Evolutionary conservation across 139 green algal genomes (phyloP).

Genomic region (Chlorella sp.): DNA sequence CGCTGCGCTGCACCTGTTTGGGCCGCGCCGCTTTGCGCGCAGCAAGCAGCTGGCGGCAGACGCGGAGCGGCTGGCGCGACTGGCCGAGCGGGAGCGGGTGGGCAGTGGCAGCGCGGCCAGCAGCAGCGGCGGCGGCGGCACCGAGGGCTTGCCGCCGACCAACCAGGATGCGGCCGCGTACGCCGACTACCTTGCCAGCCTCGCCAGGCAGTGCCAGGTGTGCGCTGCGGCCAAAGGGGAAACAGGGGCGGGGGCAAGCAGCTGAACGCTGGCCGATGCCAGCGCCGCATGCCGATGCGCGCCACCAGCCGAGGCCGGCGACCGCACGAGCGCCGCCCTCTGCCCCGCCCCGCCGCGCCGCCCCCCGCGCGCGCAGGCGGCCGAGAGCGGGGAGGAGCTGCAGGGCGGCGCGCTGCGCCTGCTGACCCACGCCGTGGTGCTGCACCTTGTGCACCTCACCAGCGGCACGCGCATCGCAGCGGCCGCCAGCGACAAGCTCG

Average conservation of each 20-base stretch:
- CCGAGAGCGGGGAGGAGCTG: neutral
- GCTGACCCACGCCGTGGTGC: slow-evolving; percentile 28
- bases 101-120: neutral
- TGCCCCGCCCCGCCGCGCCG: neutral
- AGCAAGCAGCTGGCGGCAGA: neutral
- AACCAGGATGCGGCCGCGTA: slow-evolving; percentile 12
- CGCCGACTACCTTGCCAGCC: slow-evolving; percentile 12
- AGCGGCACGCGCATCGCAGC: slow-evolving; percentile 33
- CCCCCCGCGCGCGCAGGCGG: neutral
- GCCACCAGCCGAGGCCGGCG: neutral
- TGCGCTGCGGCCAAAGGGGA: slow-evolving; percentile 3
- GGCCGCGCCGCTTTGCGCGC: slow-evolving; percentile 1
- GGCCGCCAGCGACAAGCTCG: slow-evolving; percentile 24
- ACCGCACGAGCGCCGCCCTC: neutral
- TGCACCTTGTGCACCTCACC: slow-evolving; percentile 39
- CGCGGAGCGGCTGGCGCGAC: slow-evolving; percentile 5
- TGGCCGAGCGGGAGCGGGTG: no score
- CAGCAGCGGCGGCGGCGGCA: neutral
- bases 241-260: slow-evolving; percentile 3
- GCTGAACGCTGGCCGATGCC: neutral
- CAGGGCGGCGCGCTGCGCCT: slow-evolving; percentile 15
- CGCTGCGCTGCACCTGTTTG: slow-evolving; percentile 4
- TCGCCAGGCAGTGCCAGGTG: neutral
- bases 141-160: neutral
- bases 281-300: neutral